A percentile compares a stretch with the other conserved stretches of the same genome.
Conservation (phyloP, 192 early-diverging fungal species). For the Entophlyctis luteolus region DNA sequence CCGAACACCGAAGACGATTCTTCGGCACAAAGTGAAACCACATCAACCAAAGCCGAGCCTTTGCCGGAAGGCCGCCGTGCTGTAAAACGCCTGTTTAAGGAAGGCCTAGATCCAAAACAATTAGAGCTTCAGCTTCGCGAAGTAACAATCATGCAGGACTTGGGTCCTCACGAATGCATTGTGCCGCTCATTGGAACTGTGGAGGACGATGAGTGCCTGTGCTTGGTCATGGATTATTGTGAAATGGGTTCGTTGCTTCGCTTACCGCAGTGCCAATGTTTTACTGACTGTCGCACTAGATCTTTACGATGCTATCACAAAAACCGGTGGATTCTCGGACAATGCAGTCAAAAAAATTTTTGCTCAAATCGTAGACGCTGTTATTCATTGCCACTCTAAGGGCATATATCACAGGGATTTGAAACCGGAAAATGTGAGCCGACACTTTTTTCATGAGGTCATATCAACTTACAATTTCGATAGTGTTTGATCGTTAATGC, state of each 20-base stretch:
- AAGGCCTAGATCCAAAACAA: conserved; percentile 34
- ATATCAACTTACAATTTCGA: conserved; percentile 75
- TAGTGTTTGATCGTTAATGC: conserved; percentile 56
- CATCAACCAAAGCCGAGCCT: not conserved
- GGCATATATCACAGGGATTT: conserved; percentile 90
- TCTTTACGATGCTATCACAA: conserved; percentile 46
- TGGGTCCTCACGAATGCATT: conserved; percentile 38
- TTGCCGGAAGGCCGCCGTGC: conserved; percentile 19
- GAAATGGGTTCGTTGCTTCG: no score
- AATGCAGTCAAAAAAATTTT: conserved; percentile 48
- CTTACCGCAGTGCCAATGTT: no score
- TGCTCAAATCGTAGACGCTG: conserved; percentile 72
- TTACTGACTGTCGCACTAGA: conserved; percentile 22
- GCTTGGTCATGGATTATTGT: conserved; percentile 28
- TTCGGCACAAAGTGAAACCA: not conserved
- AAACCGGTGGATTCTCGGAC: conserved; percentile 20
- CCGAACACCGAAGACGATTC: not conserved
- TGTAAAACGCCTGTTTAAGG: conserved; percentile 51
- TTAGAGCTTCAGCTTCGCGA: conserved; percentile 41
- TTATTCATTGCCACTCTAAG: conserved; percentile 66
- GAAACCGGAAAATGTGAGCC: conserved; percentile 74
- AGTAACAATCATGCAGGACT: conserved; percentile 21
- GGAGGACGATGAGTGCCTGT: conserved; percentile 38
- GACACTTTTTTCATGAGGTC: conserved; percentile 87
- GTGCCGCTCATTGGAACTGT: conserved; percentile 33